Evolutionary conservation across 495 filamentous ascomycete genomes (phyloP).

Genomic region (Daldinia grandis): DNA sequence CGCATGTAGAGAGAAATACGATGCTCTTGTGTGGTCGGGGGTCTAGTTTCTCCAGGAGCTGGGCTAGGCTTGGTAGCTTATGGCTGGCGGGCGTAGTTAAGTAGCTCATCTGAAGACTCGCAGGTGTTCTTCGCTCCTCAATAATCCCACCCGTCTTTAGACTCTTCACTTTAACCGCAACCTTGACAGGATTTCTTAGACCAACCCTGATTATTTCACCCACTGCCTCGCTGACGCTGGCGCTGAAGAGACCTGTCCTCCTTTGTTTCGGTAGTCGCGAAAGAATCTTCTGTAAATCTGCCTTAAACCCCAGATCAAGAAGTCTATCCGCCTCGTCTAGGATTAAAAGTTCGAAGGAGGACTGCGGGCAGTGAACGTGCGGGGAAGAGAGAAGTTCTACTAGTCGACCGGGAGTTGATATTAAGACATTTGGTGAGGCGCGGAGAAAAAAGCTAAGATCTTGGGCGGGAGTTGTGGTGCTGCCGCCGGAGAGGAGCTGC

Average conservation of each 20-base stretch:
- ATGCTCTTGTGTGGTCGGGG: conserved; percentile 86
- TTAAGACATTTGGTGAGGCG: conserved; percentile 81
- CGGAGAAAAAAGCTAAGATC: conserved; percentile 84
- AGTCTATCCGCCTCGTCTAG: conserved; percentile 94
- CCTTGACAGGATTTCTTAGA: conserved; percentile 90
- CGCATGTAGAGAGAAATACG: conserved; percentile 92
- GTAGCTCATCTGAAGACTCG: conserved; percentile 90
- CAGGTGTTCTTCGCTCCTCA: conserved; percentile 88
- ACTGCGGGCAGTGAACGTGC: conserved; percentile 87
- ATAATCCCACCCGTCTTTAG: conserved; percentile 66
- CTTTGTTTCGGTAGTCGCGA: conserved; percentile 88
- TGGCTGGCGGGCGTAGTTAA: conserved; percentile 74
- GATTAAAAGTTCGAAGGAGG: conserved; percentile 88
- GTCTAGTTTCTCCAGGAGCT: conserved; percentile 72
- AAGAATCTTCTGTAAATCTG: conserved; percentile 86
- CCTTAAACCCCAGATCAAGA: conserved; percentile 93
- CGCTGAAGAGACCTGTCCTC: conserved; percentile 92
- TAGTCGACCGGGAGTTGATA: conserved; percentile 88
- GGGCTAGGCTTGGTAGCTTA: conserved; percentile 76
- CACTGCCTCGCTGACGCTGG: conserved; percentile 88
- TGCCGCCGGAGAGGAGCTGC: conserved; percentile 87
- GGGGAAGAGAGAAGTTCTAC: conserved; percentile 89
- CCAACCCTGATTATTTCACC: conserved; percentile 92
- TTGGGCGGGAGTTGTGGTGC: conserved; percentile 75
- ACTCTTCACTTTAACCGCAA: conserved; percentile 85